Base-by-base conservation (phyloP, 108 stramenopile genomes). In the Cyclotella sp. region DNA sequence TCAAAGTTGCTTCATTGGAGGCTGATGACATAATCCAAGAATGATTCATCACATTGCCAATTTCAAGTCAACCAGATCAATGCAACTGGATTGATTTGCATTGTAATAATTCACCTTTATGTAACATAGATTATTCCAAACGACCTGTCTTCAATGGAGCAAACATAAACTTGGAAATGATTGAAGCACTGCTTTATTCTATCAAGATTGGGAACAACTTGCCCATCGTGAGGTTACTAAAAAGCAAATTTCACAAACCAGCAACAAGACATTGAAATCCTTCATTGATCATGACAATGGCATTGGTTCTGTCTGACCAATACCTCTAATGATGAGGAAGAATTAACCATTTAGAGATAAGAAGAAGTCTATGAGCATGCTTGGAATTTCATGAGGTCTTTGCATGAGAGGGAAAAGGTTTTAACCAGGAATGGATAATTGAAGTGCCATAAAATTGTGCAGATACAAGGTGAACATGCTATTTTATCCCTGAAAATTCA, bases 131-230 rank as follows among this genome's bases (percentile, higher is more conserved):
- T 51, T 51, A 3, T 19, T 51, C 19, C 49, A 51, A 19, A 3
- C 49, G 6, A 51, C 49, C 16, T 58, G 13, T 14, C 27, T 1
- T 22, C 19, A 18, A 10, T 65, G 29, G 28, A 22, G 16, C 15
- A n/a, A 30, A 52, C 1, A 28, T 22, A 5, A 49, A 43, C 9
- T 52, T 68, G 15, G 67, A 68, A 51, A 44, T 3, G 6, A 52
- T 68, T 68, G 67, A 68, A 39, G 67, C 51, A 21, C 2, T 68
- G 19, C 28, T 68, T 0, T 68, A 68, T 42, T 13, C 49, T 28
- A 22, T 68, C 0, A 49, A 68, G 67, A 68, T 68, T 34, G 67
- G 52, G 34, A n/a, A n/a, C 49, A 68, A 30, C 49, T 68, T 8
- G 49, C 28, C 16, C 67, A 68, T 15, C 67, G 67, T 52, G 49